Conservation (phyloP, 1,139 yeast genomes). For the Tardiomyces blankii region DNA sequence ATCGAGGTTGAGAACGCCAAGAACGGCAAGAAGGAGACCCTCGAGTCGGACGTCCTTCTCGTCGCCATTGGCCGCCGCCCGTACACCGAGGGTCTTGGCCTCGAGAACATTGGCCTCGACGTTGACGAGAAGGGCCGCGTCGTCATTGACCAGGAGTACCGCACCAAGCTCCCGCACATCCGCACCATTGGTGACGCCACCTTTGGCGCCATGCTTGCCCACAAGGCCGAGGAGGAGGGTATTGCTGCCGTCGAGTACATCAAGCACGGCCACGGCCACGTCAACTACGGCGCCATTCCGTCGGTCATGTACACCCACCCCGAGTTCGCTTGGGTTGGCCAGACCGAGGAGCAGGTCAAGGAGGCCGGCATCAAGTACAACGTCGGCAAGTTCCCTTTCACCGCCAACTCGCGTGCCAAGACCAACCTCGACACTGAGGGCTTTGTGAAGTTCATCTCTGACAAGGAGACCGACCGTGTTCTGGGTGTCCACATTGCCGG, state of each 20-base stretch:
- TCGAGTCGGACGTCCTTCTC: conserved; percentile 85
- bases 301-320: conserved; percentile 99
- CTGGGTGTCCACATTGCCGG: conserved; percentile 97
- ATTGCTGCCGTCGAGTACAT: conserved; percentile 96
- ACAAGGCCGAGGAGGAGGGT: conserved; percentile 99
- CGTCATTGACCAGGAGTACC: conserved; percentile 88
- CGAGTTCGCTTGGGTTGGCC: conserved; percentile 99
- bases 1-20: conserved; percentile 86
- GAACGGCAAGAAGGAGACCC: conserved; percentile 64
- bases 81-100: conserved; percentile 78
- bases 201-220: conserved; percentile 98
- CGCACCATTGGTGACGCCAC: conserved; percentile 98
- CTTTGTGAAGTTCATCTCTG: conserved; percentile 89
- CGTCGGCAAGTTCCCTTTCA: conserved; percentile 95
- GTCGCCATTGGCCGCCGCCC: conserved; percentile 99
- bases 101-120: conserved; percentile 83
- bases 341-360: conserved; percentile 90
- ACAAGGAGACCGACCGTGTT: conserved; percentile 93
- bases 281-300: conserved; percentile 95
- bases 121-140: conserved; percentile 85
- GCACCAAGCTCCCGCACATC: conserved; percentile 85
- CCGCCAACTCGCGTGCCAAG: conserved; percentile 99
- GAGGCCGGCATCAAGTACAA: conserved; percentile 87
- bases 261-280: conserved; percentile 92
- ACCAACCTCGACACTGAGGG: conserved; percentile 97